Evolutionary conservation across 352 stramenopile genomes (phyloP), one percentile per base, ranked within the genome.

Genomic region (Paralagenidium karlingii): DNA sequence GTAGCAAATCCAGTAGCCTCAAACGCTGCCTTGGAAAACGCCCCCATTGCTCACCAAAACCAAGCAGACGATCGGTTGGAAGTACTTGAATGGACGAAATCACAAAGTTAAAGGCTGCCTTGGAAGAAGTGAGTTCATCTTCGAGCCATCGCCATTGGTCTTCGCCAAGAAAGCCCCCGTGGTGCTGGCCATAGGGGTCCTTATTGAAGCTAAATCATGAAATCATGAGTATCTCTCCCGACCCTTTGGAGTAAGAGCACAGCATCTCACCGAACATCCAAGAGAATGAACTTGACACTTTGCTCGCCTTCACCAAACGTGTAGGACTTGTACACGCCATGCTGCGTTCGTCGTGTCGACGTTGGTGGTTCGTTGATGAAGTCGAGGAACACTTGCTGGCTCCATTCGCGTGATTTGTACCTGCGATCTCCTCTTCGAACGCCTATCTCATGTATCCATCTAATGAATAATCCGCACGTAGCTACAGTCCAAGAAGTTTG

Each of bases 1-100:
- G 45, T 19, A 97, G 67, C 20, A 86, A 43, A 34, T 94, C 58
- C 16, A 95, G 69, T 8, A 97, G 47, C 0, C 85, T 63, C 58
- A 88, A 60, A 26, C 82, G 67, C 24, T 90, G 55, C 24, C 58
- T 56, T 3, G 86, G 80, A 51, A 96, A 96, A 24, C 86, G 75
- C 11, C 46, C 68, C 90, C 90, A 97, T 47, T 73, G 78, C 49
- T 97, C 90, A 1, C 78, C 75, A n/a, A n/a, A n/a, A 22, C 73
- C 45, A 41, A 88, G 63, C 48, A 70, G 89, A n/a, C 55, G 77
- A 34, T 86, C 94, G 26, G 53, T 54, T 3, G 78, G 69, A 27
- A 93, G 66, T 31, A 96, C 70, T 53, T 97, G 87, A 19, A 96
- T 68, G 19, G 85, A 85, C 24, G 71, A 93, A 7, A 96, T 82